Conservation (phyloP, 345 rosid species). For the Gynandropsis gynandra region DNA sequence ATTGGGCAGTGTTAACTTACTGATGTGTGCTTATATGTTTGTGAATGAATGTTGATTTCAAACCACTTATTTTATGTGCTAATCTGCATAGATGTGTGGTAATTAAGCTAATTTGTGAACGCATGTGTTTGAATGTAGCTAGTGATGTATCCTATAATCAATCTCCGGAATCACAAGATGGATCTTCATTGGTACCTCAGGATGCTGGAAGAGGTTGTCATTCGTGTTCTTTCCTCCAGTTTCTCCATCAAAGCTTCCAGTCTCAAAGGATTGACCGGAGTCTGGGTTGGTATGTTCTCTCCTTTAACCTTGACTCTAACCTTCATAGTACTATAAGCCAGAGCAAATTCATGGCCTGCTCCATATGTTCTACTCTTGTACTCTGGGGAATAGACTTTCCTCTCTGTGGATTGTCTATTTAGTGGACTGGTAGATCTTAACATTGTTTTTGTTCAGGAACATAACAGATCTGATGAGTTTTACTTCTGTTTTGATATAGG, state of each 20-base stretch:
- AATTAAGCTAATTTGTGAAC: too few species aligned
- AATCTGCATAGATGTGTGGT: too few species aligned
- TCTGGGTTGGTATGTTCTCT: slow-evolving; percentile 64
- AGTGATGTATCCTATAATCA: slow-evolving; percentile 80
- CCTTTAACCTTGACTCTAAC: neutral
- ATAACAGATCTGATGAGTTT: slow-evolving; percentile 1
- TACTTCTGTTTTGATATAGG: slow-evolving; percentile 32
- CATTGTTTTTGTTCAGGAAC: neutral
- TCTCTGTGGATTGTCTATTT: too few species aligned
- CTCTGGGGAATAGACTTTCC: too few species aligned
- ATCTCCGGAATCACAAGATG: slow-evolving; percentile 84
- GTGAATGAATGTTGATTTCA: too few species aligned
- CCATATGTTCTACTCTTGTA: too few species aligned
- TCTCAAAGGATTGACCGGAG: slow-evolving; percentile 71
- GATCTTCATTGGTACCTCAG: slow-evolving; percentile 96
- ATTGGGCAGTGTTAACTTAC: too few species aligned
- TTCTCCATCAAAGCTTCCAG: slow-evolving; percentile 73
- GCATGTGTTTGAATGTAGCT: slow-evolving; percentile 56
- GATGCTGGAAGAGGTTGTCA: slow-evolving; percentile 75
- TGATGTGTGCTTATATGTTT: too few species aligned
- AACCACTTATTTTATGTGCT: too few species aligned
- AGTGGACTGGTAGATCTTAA: neutral
- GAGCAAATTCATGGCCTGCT: too few species aligned
- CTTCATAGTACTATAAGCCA: neutral
- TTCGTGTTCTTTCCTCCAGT: slow-evolving; percentile 58